phyloP scores from a whole-genome alignment of 169 alveolate genomes.

The Plasmodium fragile region DNA sequence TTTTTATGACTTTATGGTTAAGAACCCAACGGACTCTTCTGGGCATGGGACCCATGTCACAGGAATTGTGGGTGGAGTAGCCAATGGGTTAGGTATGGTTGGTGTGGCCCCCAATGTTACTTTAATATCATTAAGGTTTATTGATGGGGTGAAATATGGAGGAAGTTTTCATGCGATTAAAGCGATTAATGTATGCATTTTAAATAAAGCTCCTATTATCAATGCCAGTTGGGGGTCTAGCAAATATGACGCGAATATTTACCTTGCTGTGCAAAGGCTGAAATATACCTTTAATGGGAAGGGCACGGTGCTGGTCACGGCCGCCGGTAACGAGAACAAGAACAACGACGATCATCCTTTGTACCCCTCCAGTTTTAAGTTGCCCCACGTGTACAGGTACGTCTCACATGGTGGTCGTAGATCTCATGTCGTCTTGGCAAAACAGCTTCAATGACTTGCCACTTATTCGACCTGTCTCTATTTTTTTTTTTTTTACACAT shows the following conservation, averaged over 20 bases:
- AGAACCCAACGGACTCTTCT: constrained; percentile 82
- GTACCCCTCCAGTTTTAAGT: constrained; percentile 40
- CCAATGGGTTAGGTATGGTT: constrained; percentile 54
- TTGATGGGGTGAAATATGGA: constrained; percentile 56
- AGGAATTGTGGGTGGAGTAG: constrained; percentile 81
- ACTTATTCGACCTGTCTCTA: neutral
- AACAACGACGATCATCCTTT: constrained; percentile 38
- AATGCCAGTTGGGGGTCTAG: constrained; percentile 77
- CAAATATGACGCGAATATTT: constrained; percentile 24
- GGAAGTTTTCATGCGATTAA: constrained; percentile 70
- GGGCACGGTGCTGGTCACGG: constrained; percentile 49
- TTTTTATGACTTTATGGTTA: constrained; percentile 61
- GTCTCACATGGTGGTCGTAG: neutral
- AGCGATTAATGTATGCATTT: constrained; percentile 67
- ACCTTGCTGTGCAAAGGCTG: constrained; percentile 39
- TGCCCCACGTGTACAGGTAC: constrained; percentile 59
- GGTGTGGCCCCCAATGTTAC: constrained; percentile 73
- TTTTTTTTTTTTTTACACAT: neutral
- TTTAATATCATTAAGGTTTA: constrained; percentile 65
- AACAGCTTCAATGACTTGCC: neutral
- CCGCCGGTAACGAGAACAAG: constrained; percentile 59
- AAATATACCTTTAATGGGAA: constrained; percentile 56
- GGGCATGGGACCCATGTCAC: constrained; percentile 92
- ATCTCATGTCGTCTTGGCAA: neutral
- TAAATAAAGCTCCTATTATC: constrained; percentile 61